Base-by-base conservation (phyloP, 2,329 filamentous ascomycete species). In the Claviceps monticola region DNA sequence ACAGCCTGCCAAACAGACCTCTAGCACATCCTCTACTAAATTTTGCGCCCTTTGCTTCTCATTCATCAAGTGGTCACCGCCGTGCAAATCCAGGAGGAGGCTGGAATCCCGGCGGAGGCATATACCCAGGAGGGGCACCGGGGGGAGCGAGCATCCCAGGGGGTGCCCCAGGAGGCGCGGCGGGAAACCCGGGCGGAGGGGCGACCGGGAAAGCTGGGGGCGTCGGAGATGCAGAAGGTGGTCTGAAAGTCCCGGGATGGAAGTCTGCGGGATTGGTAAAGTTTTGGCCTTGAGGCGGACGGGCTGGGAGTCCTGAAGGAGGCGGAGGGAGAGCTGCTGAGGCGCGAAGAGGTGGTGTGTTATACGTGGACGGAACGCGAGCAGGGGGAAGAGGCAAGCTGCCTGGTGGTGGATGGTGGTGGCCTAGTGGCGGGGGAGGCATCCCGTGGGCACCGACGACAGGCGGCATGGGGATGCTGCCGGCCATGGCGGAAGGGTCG, bases 261-360 rank as follows among this genome's bases (percentile, higher is more conserved):
- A 71, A 74, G 52, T 74, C 71, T 46, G 70, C 71, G 5, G 72
- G 71, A 53, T 73, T 74, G 46, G 66, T 69, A 58, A 67, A 75
- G 23, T 67, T 68, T 36, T 73, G 72, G 49, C 68, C 68, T 46
- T 71, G 71, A 0, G 74, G 74, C 3, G 74, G 74, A 16, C 74
- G 66, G 0, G 74, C 72, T 0, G 75, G 74, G 3, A 78, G 64
- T 1, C 74, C 75, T 1, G 73, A 70, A 0, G 74, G 74, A 0
- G 74, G 69, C 8, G 74, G 71, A 0, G 74, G 74, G 2, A 77
- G 68, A 48, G 66, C 66, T n/a, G 59, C 61, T 2, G 62, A 56
- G n/a, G 60, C 61, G 14, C 64, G 62, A 17, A 55, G 47, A 16
- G 49, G 46, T 7, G 59, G 57, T 39, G 58, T 62, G 50, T 60